Evolutionary conservation across 257 asterid species (phyloP), one percentile per base, ranked within the genome.

Genomic region (Anisodus acutangulus): DNA sequence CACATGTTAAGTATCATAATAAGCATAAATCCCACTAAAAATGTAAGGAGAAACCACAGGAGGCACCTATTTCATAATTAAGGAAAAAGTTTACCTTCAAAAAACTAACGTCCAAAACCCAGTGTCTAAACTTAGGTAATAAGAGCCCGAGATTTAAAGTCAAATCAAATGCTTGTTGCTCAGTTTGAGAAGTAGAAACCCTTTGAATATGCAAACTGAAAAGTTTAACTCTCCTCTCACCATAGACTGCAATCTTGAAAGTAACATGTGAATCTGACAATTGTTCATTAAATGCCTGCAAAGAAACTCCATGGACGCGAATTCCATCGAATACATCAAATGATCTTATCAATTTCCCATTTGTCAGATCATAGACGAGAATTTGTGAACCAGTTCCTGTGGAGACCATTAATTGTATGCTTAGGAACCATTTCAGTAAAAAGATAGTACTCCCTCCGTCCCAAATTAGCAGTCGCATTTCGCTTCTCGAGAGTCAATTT

Each of bases 341-440:
- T 82, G 97, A 92, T 64, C 58, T 88, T 64, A 91, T 68, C 51
- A 86, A 78, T 39, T 86, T 79, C 62, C 94, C 95, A 39, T 83
- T 86, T 37, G 78, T 84, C 86, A 94, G 86, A 82, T 92, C 93
- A 81, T 92, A 91, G 58, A 93, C 93, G 60, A 90, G 86, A 85
- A 94, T 89, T 90, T 94, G 95, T 9, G 99, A 94, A 43, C 99
- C 99, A 64, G 95, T 92, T 78, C 99, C 98, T 95, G 93, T 17
- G n/a, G 62, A 84, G 12, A 35, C 47, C 19, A 31, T 47, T 13
- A 26, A 68, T 85, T 54, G 22, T 51, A 22, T 51, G 59, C 22
- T 76, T 51, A 12, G 45, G 45, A 76, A 51, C 63, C 63, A 53
- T 5, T 12, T 22, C 62, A 12, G 45, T 76, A 22, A 3, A 76